Percentiles rank a stretch among this genome's conserved stretches.
phyloP scores from a whole-genome alignment of 1,139 yeast genomes.

The Lodderomyces orthopsilosis region DNA sequence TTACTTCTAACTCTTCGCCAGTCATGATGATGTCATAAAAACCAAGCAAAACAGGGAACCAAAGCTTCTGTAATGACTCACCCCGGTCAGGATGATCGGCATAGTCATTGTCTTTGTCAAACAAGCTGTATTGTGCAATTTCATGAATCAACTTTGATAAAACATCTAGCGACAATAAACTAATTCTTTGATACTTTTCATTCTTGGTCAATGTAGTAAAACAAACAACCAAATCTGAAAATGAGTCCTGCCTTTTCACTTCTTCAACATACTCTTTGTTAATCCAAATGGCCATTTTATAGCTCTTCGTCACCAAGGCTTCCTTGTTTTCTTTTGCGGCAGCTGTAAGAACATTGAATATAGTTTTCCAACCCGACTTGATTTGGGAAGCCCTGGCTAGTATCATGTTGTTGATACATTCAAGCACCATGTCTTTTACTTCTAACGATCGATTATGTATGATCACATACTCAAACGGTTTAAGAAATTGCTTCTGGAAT shows the following conservation, averaged over 20 bases:
- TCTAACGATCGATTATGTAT: constrained; percentile 63
- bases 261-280: constrained; percentile 60
- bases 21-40: constrained; percentile 89
- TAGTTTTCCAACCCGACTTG: constrained; percentile 93
- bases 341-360: constrained; percentile 70
- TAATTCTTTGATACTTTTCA: constrained; percentile 73
- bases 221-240: constrained; percentile 70
- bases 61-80: constrained; percentile 46
- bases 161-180: constrained; percentile 79
- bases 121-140: constrained; percentile 46
- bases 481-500: constrained; percentile 90
- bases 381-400: constrained; percentile 71
- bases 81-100: constrained; percentile 21
- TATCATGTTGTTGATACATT: constrained; percentile 85
- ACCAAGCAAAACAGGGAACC: constrained; percentile 84
- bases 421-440: constrained; percentile 86
- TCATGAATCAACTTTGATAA: constrained; percentile 61
- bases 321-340: constrained; percentile 61
- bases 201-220: constrained; percentile 83
- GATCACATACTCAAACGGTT: constrained; percentile 84
- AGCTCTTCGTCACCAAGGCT: constrained; percentile 60
- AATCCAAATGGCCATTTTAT: constrained; percentile 61
- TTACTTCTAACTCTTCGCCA: constrained; percentile 90
- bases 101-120: constrained; percentile 14
- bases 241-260: constrained; percentile 72